A percentile compares a stretch with the other conserved stretches of the same genome.
Conservation (phyloP, 371 early-diverging fungal species). For the Apophysomyces trapeziformis region DNA sequence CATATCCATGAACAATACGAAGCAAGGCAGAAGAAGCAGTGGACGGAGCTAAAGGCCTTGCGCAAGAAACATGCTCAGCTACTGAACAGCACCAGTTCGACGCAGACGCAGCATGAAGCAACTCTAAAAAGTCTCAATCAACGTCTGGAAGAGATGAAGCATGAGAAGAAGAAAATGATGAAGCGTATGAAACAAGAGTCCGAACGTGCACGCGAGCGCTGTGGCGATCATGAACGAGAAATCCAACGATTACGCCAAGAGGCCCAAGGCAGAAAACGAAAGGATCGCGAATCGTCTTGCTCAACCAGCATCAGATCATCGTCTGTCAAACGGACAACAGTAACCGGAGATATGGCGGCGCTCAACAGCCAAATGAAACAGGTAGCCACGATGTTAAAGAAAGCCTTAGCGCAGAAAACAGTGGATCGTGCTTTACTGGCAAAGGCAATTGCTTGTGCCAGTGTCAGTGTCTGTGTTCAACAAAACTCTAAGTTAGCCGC, state of each 20-base stretch:
- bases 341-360: slow-evolving; percentile 32
- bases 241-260: slow-evolving; percentile 69
- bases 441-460: slow-evolving; percentile 44
- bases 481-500: slow-evolving; percentile 17
- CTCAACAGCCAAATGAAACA: slow-evolving; percentile 38
- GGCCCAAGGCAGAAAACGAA: slow-evolving; percentile 34
- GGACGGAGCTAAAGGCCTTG: slow-evolving; percentile 60
- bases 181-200: slow-evolving; percentile 77
- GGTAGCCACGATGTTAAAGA: slow-evolving; percentile 36
- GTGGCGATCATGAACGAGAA: slow-evolving; percentile 66
- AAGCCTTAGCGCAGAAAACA: slow-evolving; percentile 23
- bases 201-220: slow-evolving; percentile 62
- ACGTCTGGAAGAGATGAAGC: slow-evolving; percentile 57
- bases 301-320: slow-evolving; percentile 13
- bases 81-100: slow-evolving; percentile 46
- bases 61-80: slow-evolving; percentile 60
- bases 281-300: slow-evolving; percentile 29
- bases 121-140: slow-evolving; percentile 48
- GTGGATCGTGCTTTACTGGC: slow-evolving; percentile 45
- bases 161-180: slow-evolving; percentile 75
- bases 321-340: not conserved
- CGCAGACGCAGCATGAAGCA: slow-evolving; percentile 48
- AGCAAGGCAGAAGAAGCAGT: slow-evolving; percentile 64
- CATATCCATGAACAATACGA: slow-evolving; percentile 57
- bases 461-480: slow-evolving; percentile 28